Evolutionary conservation across 2,329 filamentous ascomycete species (phyloP), one percentile per base, ranked within the genome.

Genomic region (Clarireedia monteithiana): DNA sequence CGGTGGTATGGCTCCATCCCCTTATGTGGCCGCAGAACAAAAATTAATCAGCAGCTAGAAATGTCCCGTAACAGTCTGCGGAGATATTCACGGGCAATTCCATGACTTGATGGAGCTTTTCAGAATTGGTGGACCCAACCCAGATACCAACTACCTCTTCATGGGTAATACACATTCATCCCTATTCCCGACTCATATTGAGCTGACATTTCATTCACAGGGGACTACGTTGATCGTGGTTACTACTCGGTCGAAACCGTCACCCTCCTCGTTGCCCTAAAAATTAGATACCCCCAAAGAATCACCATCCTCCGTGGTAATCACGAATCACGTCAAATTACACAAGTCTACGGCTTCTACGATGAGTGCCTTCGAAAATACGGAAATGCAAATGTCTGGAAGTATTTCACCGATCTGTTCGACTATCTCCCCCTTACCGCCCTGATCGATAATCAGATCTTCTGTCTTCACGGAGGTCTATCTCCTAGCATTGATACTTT

Each of bases 191-290:
- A 10, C 24, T 48, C n/a, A 42, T 30, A 36, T 7, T 26, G 15
- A 48, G 57, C 65, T 65, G 59, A 64, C 52, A 36, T 38, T 46
- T 53, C 26, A 45, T 34, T 30, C 55, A 39, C 63, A 95, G 90
- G 94, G 71, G 94, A 99, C 74, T 99, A 97, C 70, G 94, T 99
- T 69, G 94, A 99, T 74, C 86, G 94, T 78, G 94, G 94, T 62
- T 99, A 96, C 79, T 99, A 97, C 78, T 96, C 91, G 27, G 91
- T 99, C 64, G 94, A 99, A 80, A 97, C 94, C 6, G 91, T 99
- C 64, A 96, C 92, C 17, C 84, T 99, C 57, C 86, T 99, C 66
- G 91, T 97, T 67, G 91, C 89, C 62, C 85, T 97, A 71, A 99
- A 97, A 80, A 96, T 97, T 71, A 87, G 94, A 78, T 96, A 97